phyloP scores from a whole-genome alignment of 441 rosid species.

The Pelargonium citronellum region DNA sequence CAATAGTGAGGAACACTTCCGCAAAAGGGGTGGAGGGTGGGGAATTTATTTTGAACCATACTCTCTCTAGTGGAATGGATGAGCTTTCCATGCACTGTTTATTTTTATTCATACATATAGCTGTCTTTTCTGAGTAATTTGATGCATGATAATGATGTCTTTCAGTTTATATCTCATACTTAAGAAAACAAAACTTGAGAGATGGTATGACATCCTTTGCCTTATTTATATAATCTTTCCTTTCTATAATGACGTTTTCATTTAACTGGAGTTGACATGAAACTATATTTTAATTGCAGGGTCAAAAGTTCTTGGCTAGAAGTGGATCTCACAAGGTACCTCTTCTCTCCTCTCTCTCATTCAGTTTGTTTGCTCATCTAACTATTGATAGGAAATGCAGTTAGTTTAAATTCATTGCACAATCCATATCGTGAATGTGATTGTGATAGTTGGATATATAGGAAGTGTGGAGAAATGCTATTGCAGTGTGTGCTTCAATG shows the following conservation, averaged over 20 bases:
- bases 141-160: background rate
- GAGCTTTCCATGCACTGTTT: background rate
- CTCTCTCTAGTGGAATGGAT: background rate
- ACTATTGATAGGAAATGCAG: background rate
- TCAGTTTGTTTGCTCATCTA: slow-evolving; percentile 10
- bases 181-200: background rate
- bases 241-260: slow-evolving; percentile 1
- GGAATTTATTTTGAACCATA: background rate
- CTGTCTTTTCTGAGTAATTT: background rate
- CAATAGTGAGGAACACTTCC: background rate
- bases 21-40: background rate
- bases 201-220: slow-evolving; percentile 9
- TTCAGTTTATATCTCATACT: background rate
- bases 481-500: background rate
- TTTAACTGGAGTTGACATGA: slow-evolving; percentile 21
- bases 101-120: background rate
- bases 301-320: slow-evolving; percentile 46
- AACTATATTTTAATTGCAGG: slow-evolving; percentile 34
- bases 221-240: background rate
- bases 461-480: background rate
- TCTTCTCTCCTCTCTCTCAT: slow-evolving; percentile 7
- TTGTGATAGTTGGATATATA: background rate
- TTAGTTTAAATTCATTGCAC: background rate
- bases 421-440: background rate
- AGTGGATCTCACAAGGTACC: slow-evolving; percentile 60